Evolutionary conservation across 2,329 filamentous ascomycete genomes (phyloP).

Genomic region (Cercospora sesami): DNA sequence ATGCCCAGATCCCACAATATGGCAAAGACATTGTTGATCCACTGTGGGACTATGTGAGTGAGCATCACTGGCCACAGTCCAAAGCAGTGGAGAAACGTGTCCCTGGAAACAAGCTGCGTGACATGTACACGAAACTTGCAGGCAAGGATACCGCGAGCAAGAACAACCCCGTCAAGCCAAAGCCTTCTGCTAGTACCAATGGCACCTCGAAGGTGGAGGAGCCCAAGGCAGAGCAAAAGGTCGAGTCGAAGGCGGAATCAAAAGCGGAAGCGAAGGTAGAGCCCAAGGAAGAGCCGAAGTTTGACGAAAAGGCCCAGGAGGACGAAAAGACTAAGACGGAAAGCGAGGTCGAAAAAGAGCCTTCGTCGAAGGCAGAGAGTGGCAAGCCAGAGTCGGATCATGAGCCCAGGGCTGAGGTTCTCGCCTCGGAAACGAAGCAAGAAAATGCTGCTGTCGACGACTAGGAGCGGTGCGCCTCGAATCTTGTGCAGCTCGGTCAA

Average conservation of each 20-base stretch:
- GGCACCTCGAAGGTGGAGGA: slow-evolving; percentile 10
- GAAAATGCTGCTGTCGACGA: not conserved
- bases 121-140: slow-evolving; percentile 41
- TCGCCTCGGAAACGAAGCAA: not conserved
- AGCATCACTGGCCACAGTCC: slow-evolving; percentile 41
- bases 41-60: slow-evolving; percentile 40
- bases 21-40: slow-evolving; percentile 33
- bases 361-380: not conserved
- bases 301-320: not conserved
- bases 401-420: not conserved
- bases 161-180: slow-evolving; percentile 24
- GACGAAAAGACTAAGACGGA: slow-evolving; percentile 3
- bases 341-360: not conserved
- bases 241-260: not conserved
- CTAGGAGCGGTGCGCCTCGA: not conserved
- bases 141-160: slow-evolving; percentile 33
- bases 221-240: not conserved
- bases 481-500: not conserved
- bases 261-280: not conserved
- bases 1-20: slow-evolving; percentile 43
- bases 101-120: slow-evolving; percentile 39
- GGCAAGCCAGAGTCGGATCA: not conserved
- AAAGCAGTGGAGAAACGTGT: slow-evolving; percentile 39
- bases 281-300: slow-evolving; percentile 5
- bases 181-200: slow-evolving; percentile 18